Evolutionary conservation across 78 protist species (phyloP), one percentile per base, ranked within the genome.

Genomic region (Mastigamoeba balamuthi): DNA sequence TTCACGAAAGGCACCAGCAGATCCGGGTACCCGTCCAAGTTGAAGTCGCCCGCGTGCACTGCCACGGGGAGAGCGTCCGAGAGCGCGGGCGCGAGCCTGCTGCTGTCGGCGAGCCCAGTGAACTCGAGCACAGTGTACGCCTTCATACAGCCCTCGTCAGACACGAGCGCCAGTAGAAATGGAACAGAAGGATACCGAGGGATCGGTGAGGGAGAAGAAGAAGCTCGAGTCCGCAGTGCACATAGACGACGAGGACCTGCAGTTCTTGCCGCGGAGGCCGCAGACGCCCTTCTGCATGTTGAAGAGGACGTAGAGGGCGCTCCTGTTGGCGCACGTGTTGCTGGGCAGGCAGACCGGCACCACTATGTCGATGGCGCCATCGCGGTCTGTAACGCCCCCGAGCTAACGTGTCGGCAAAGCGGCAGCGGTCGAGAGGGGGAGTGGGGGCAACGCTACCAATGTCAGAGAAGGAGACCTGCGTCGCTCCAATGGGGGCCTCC

Each of bases 1-100:
- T 77, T 72, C 35, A 35, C 33, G 1, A 83, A 52, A 33, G 82
- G 37, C 10, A 85, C 41, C 7, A 85, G 68, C 6, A 85, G 66
- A 80, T 85, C 90, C 4, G 90, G 90, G 40, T 64, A 85, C 33
- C 90, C 85, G 69, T 85, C 90, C 23, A 77, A 72, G 35, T 85
- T 74, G 28, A 69, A 77, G 67, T 85, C 90, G 63, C 90, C 90
- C 33, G 75, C 72, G 43, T 75, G 81, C 27, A 69, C 27, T 7
- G 4, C 17, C 66, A 58, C 37, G n/a, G n/a, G n/a, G n/a, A n/a
- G n/a, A n/a, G n/a, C n/a, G n/a, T n/a, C n/a, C n/a, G n/a, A n/a
- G n/a, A n/a, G n/a, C n/a, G n/a, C n/a, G n/a, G n/a, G n/a, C n/a
- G n/a, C n/a, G n/a, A n/a, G n/a, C n/a, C n/a, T n/a, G n/a, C n/a